Evolutionary conservation across 2,329 filamentous ascomycete genomes (phyloP).

Genomic region (Cucurbitaria berberidis): DNA sequence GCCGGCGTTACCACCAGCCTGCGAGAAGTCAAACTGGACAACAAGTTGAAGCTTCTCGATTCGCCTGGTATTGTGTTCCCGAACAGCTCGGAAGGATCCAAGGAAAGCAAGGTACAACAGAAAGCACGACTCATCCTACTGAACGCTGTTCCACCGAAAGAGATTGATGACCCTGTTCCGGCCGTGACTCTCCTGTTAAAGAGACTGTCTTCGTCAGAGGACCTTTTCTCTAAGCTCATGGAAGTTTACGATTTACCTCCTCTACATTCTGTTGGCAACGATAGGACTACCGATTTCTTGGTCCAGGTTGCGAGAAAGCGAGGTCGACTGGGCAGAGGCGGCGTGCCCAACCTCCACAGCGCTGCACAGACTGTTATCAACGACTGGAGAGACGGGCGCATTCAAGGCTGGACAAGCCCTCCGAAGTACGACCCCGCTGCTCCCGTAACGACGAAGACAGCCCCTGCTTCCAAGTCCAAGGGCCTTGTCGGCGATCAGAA

Average conservation of each 20-base stretch:
- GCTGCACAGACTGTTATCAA: constrained; percentile 92
- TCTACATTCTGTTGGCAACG: constrained; percentile 71
- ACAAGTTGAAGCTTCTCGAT: constrained; percentile 90
- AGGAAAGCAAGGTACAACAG: constrained; percentile 68
- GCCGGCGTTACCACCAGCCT: constrained; percentile 90
- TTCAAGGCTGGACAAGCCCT: constrained; percentile 88
- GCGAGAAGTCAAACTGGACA: constrained; percentile 90
- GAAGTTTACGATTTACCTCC: constrained; percentile 84
- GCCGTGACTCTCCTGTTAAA: constrained; percentile 85
- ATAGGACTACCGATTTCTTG: constrained; percentile 87
- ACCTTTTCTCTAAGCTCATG: constrained; percentile 78
- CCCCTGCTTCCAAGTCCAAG: constrained; percentile 38
- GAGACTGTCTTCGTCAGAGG: constrained; percentile 74
- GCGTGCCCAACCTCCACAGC: constrained; percentile 84
- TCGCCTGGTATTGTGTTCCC: constrained; percentile 96
- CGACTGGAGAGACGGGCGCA: constrained; percentile 95
- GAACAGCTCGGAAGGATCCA: constrained; percentile 58
- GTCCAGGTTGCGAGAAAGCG: constrained; percentile 94
- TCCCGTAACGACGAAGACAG: constrained; percentile 48
- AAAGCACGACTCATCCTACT: constrained; percentile 82
- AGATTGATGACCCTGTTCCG: constrained; percentile 90
- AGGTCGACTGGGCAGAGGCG: constrained; percentile 84
- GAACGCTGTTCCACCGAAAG: constrained; percentile 90
- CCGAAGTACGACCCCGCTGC: constrained; percentile 68
- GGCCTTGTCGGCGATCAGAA: constrained; percentile 67